Base-by-base conservation (phyloP, 768 basidiomycete species). In the Suillus fuscotomentosus region DNA sequence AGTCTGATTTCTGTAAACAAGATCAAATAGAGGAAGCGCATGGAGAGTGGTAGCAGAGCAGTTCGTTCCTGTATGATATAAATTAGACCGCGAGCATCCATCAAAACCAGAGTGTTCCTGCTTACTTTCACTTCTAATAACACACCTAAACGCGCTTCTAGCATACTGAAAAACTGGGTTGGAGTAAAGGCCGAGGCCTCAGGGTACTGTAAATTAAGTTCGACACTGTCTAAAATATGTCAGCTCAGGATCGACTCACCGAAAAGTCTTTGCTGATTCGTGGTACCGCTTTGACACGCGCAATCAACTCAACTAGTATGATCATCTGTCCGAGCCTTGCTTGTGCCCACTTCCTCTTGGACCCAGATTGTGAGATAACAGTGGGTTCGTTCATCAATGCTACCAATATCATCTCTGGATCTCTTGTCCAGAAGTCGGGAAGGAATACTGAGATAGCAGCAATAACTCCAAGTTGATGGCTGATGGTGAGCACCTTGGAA, bases 351-450 rank as follows among this genome's bases (percentile, higher is more conserved):
- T 70, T 45, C 17, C 66, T 61, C 39, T 38, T 66, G 2, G 60
- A 64, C 2, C 64, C 70, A n/a, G 66, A 69, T 59, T 65, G 64
- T 36, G 55, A 68, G 14, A 66, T 64, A n/a, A 59, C 66, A 27
- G 65, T 63, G 50, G 67, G 60, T 39, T 86, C 84, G 63, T 83
- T 85, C 81, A 89, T 83, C 48, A 92, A 70, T 11, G 88, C 90
- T 3, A 92, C 82, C 4, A 87, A 80, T 68, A 91, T 77, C 90
- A 93, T 92, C 68, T 92, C 91, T 7, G 86, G 79, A 71, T 92
- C 86, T 27, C 83, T 80, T 8, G 81, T 80, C 90, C 89, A 92
- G 68, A 88, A 85, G 65, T 86, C 85, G 2, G 84, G 80, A 17
- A 90, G 76, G 69, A 85, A 84, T 38, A 79, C 81, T 5, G 84